Evolutionary conservation across 2,329 filamentous ascomycete species (phyloP).

Genomic region (Thermochaetoides dissita): DNA sequence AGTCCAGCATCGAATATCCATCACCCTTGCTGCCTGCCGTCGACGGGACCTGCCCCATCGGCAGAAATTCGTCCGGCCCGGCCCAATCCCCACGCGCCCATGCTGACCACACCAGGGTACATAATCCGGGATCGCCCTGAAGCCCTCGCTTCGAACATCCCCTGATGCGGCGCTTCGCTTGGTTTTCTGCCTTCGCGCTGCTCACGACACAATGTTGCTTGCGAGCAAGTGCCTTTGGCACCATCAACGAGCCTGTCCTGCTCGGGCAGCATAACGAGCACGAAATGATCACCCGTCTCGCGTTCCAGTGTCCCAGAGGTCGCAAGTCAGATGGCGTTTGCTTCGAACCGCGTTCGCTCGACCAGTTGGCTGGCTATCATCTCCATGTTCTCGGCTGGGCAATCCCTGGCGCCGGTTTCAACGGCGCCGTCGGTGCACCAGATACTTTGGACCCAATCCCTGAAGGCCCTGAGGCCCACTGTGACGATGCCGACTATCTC

Average conservation of each 20-base stretch:
- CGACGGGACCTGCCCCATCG: too few species aligned
- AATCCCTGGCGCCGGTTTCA: conserved; percentile 11
- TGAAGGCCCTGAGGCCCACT: conserved; percentile 14
- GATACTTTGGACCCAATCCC: conserved; percentile 13
- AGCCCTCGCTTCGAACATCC: too few species aligned
- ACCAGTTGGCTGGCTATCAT: conserved; percentile 15
- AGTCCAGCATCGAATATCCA: too few species aligned
- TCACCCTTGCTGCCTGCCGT: too few species aligned
- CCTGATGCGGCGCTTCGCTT: background rate
- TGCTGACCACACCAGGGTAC: too few species aligned
- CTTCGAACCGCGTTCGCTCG: conserved; percentile 14
- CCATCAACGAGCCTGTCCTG: conserved; percentile 13
- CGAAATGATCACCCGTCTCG: conserved; percentile 15
- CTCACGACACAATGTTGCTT: too few species aligned
- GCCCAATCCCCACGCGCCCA: too few species aligned
- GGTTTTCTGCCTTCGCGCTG: too few species aligned
- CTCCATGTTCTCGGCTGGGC: conserved; percentile 10
- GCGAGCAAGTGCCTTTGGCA: conserved; percentile 7
- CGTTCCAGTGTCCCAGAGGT: conserved; percentile 12
- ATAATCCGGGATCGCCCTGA: too few species aligned
- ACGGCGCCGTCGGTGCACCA: conserved; percentile 14
- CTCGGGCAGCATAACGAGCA: conserved; percentile 16
- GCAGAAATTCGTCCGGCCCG: too few species aligned
- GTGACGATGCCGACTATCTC: conserved; percentile 15
- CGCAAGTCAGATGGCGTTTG: conserved; percentile 12